Evolutionary conservation across 306 rosid species (phyloP).

Genomic region (Acacia confusa): DNA sequence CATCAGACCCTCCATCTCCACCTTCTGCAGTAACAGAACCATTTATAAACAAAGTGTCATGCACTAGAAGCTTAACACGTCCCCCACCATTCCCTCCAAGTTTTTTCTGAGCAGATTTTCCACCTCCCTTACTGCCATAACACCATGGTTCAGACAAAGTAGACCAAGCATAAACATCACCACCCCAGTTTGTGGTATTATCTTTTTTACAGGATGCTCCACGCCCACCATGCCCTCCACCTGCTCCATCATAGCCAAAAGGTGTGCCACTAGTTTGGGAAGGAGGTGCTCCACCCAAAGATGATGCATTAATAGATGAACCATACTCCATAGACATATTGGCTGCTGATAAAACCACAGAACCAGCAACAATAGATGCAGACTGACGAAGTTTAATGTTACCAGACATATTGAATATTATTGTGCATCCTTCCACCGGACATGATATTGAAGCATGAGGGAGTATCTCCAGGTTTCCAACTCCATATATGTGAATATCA

Average conservation of each 20-base stretch:
- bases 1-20: conserved; percentile 77
- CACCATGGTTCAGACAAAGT: conserved; percentile 82
- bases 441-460: conserved; percentile 74
- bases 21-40: conserved; percentile 88
- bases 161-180: conserved; percentile 99
- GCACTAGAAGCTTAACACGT: conserved; percentile 69
- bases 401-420: conserved; percentile 81
- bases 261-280: conserved; percentile 99
- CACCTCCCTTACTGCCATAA: conserved; percentile 94
- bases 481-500: conserved; percentile 66
- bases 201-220: conserved; percentile 90
- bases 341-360: conserved; percentile 75
- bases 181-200: conserved; percentile 91
- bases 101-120: conserved; percentile 53
- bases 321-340: conserved; percentile 68
- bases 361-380: conserved; percentile 77
- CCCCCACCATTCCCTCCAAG: conserved; percentile 97
- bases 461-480: conserved; percentile 93
- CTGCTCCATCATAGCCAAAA: conserved; percentile 80
- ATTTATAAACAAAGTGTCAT: conserved; percentile 67
- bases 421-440: conserved; percentile 73
- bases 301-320: conserved; percentile 74
- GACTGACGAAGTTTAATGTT: conserved; percentile 81
- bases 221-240: conserved; percentile 99
- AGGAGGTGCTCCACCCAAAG: conserved; percentile 92